These are phyloP conservation scores for Penicillium brevicompactum DNA, from an alignment of 2,329 filamentous ascomycete genomes.

Conservation along the genomic window DNA sequence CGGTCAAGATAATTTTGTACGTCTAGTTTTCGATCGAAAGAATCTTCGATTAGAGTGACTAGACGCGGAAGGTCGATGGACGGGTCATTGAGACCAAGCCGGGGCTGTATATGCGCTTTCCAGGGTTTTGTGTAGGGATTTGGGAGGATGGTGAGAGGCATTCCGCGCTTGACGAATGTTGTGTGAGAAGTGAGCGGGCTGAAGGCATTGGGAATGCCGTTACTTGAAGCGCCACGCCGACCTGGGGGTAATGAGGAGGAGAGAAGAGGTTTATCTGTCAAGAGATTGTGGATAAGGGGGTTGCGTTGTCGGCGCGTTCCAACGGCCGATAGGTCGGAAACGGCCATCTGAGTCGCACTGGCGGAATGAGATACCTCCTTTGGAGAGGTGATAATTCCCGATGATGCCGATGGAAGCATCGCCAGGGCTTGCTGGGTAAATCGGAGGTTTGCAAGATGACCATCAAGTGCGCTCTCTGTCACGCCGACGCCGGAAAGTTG, in stretches of 20 bases:
- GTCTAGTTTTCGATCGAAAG: slow-evolving; percentile 83
- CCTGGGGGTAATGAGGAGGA: slow-evolving; percentile 85
- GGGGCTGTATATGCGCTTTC: slow-evolving; percentile 64
- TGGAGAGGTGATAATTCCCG: slow-evolving; percentile 85
- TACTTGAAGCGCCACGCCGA: slow-evolving; percentile 52
- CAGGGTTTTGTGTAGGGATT: slow-evolving; percentile 68
- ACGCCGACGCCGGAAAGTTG: slow-evolving; percentile 7
- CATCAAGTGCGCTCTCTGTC: slow-evolving; percentile 33
- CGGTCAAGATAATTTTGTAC: slow-evolving; percentile 78
- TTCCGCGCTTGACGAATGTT: slow-evolving; percentile 87
- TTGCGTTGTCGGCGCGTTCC: slow-evolving; percentile 69
- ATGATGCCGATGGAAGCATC: slow-evolving; percentile 79
- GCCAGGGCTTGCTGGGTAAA: slow-evolving; percentile 71
- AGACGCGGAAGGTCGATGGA: slow-evolving; percentile 81
- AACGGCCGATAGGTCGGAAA: slow-evolving; percentile 48
- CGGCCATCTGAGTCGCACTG: slow-evolving; percentile 26
- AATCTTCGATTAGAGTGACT: slow-evolving; percentile 87
- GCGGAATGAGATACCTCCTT: slow-evolving; percentile 71
- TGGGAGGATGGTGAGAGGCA: slow-evolving; percentile 83
- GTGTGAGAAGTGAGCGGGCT: slow-evolving; percentile 56
- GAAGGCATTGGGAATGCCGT: slow-evolving; percentile 33
- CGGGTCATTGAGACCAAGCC: slow-evolving; percentile 74
- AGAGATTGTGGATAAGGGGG: slow-evolving; percentile 88
- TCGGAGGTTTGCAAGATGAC: slow-evolving; percentile 71
- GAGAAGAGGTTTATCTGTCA: slow-evolving; percentile 91